Base-by-base conservation (phyloP, 768 basidiomycete genomes). In the Ramaria rubella region DNA sequence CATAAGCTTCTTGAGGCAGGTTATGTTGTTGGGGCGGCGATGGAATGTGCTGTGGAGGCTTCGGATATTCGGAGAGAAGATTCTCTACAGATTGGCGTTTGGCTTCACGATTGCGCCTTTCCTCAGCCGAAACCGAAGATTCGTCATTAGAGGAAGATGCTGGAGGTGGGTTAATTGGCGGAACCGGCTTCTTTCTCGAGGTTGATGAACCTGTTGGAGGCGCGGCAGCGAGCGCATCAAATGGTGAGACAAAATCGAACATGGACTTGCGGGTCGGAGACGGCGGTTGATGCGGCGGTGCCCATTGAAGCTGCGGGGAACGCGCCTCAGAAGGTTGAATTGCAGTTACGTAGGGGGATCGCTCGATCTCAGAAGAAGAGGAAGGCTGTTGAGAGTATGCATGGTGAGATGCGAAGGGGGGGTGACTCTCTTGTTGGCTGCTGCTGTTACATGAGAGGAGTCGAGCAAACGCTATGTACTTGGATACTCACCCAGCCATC, bases 31-130 rank as follows among this genome's bases (percentile, higher is more conserved):
- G 79, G 71, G 21, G 68, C 27, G 42, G 68, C n/a, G 54, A 59
- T 44, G 58, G 46, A 29, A 67, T 68, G 55, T 72, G 65, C 31
- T 66, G 65, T 62, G 73, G 73, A 54, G 68, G 65, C 59, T 83
- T 77, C 24, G 83, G 83, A 6, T 90, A 68, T 63, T 87, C 83
- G 57, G 90, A 87, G 62, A 90, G 73, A 34, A 90, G 72, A 63
- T 90, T 90, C 64, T 91, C 89, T 50, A 90, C 86, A 1, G 89
- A 90, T 66, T 87, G 87, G 58, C 86, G 79, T 72, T 90, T 90
- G 30, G 88, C 84, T 61, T 87, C 72, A 17, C 55, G 55, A 38
- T 49, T 56, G 40, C 55, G 55, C 55, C 45, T 46, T 56, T 56
- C 55, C 26, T 56, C 55, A 5, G 29, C 44, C 24, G 55, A 56